Conservation (phyloP, 257 asterid genomes). For the Handroanthus guayacan region DNA sequence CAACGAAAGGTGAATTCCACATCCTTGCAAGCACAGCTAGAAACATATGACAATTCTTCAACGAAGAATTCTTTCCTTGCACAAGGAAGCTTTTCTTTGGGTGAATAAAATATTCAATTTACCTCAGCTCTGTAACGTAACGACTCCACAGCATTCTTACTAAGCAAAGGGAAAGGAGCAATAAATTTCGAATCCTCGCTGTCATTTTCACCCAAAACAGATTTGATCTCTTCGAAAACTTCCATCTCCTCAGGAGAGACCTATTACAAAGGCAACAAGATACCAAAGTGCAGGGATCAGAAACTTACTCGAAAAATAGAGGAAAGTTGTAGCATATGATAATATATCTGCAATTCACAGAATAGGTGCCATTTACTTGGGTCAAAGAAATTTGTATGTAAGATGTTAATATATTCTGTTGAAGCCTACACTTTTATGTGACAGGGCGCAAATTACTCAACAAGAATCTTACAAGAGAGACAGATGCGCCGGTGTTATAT, state of each 20-base stretch:
- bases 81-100: constrained; percentile 15
- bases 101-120: constrained; percentile 20
- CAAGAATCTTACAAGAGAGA: constrained; percentile 78
- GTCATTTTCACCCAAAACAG: constrained; percentile 75
- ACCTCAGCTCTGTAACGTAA: constrained; percentile 99
- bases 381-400: constrained; percentile 7
- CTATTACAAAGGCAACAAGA: constrained; percentile 49
- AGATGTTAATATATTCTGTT: not conserved
- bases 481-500: constrained; percentile 90
- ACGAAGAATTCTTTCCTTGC: constrained; percentile 15
- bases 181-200: constrained; percentile 67
- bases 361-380: not conserved
- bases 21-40: constrained; percentile 7
- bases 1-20: not conserved
- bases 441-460: constrained; percentile 9
- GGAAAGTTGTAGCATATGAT: constrained; percentile 11
- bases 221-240: constrained; percentile 78
- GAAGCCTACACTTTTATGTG: constrained; percentile 18
- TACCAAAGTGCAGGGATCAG: constrained; percentile 17
- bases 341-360: constrained; percentile 10
- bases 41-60: constrained; percentile 2
- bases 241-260: constrained; percentile 77
- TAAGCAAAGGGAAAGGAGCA: constrained; percentile 90
- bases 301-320: not conserved
- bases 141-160: constrained; percentile 86